Evolutionary conservation across 805 yeast species (phyloP), one percentile per base, ranked within the genome.

Genomic region (Cyberlindnera meyerae): DNA sequence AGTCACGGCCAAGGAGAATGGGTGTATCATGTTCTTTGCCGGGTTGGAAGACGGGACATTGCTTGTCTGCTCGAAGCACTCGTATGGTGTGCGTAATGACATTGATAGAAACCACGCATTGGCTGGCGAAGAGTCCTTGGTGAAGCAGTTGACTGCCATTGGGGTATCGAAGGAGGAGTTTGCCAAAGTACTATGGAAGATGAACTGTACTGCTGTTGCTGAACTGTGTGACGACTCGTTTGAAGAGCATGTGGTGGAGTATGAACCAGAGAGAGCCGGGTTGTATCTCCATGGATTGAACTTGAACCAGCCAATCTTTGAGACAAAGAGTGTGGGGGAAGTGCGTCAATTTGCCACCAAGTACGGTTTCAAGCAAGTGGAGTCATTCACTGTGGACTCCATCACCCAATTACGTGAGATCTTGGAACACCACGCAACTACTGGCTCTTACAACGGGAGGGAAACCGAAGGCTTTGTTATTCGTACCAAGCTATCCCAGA

Each of bases 381-480:
- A 77, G 0, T 77, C 60, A 40, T 51, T 76, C 14, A 45, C 48
- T 1, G 62, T 67, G 18, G 52, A 60, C 0, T 60, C 62, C 5
- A 56, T 77, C 24, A 52, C 52, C 0, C 60, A 63, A 1, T 59
- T 87, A 16, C 60, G 70, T 44, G 37, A 38, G 1, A 81, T 80
- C 47, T 58, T 89, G 18, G 72, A 77, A 4, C 63, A 65, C 1
- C 70, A 79, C 37, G 71, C 81, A 0, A 60, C 68, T 37, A 74
- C 82, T 0, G 97, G 97, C 0, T 68, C 77, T 2, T 87, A 77
- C 59, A 63, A 82, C 2, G 78, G 74, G 2, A 63, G 68, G 26
- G 96, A 87, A 46, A 72, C 85, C 7, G 99, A 93, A 62, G 99
- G 99, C 0, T 93, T 90, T 64, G 99, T 93, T 2, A 68, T 93